Conservation (phyloP, 345 rosid genomes). For the Sisymbrium altissimum region DNA sequence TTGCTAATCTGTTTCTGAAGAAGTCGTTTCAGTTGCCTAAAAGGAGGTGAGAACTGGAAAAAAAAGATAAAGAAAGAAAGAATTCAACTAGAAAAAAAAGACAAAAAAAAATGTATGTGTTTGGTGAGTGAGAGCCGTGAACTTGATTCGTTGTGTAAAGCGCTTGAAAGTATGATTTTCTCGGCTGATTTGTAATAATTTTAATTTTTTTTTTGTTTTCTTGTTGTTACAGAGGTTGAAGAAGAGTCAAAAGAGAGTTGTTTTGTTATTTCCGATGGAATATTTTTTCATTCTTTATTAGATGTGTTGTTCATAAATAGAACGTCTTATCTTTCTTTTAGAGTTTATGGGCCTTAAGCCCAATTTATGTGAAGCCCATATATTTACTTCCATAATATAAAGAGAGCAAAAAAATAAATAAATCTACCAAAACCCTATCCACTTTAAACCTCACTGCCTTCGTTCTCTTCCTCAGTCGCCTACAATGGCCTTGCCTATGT, state of each 20-base stretch:
- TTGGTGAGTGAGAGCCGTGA: conserved; percentile 5
- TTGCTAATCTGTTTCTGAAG: conserved; percentile 64
- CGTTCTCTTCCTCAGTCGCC: conserved; percentile 10
- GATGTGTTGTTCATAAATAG: background rate
- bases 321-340: background rate
- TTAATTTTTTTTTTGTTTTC: background rate
- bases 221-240: conserved; percentile 13
- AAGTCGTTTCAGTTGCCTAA: conserved; percentile 68
- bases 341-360: background rate
- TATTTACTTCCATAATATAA: background rate
- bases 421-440: conserved; percentile 28
- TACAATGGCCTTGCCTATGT: conserved; percentile 56
- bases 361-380: conserved; percentile 6
- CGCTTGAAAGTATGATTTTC: background rate
- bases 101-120: background rate
- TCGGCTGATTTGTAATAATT: conserved; percentile 7
- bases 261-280: background rate
- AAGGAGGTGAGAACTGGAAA: conserved; percentile 31
- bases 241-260: background rate
- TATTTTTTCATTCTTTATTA: conserved; percentile 24
- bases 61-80: background rate
- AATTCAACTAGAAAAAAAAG: background rate
- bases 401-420: background rate
- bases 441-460: conserved; percentile 9
- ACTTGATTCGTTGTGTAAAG: conserved; percentile 9